Percentiles rank a stretch among this genome's conserved stretches.
phyloP scores from a whole-genome alignment of 1,284 basidiomycete genomes.

The Fistulina hepatica region DNA sequence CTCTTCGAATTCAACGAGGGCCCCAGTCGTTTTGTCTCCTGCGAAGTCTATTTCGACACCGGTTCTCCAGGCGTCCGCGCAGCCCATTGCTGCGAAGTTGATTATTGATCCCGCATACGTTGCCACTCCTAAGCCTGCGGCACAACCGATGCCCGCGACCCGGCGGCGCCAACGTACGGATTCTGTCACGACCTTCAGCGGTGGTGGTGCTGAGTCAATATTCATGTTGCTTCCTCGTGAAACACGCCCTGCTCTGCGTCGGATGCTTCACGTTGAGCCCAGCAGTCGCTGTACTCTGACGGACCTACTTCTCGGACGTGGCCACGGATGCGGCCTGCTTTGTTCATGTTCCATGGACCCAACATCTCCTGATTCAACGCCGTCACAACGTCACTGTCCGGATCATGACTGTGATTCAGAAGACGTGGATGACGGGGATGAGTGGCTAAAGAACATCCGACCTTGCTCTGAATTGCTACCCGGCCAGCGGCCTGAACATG shows the following conservation, averaged over 20 bases:
- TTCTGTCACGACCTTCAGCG: slow-evolving; percentile 66
- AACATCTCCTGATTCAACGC: slow-evolving; percentile 17
- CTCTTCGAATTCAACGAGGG: no score
- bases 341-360: slow-evolving; percentile 54
- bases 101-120: no score
- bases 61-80: no score
- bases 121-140: background rate
- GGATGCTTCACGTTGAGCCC: slow-evolving; percentile 93
- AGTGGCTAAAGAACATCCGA: slow-evolving; percentile 67
- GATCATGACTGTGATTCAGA: slow-evolving; percentile 55
- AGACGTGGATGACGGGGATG: slow-evolving; percentile 64
- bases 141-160: slow-evolving; percentile 5
- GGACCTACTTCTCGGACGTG: slow-evolving; percentile 80
- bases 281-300: slow-evolving; percentile 84
- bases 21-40: no score
- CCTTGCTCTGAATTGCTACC: slow-evolving; percentile 59
- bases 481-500: slow-evolving; percentile 39
- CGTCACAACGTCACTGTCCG: slow-evolving; percentile 31
- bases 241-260: slow-evolving; percentile 75
- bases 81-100: no score
- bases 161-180: slow-evolving; percentile 42
- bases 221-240: slow-evolving; percentile 96
- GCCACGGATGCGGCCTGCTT: slow-evolving; percentile 63
- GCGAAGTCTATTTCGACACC: no score
- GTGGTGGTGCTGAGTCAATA: slow-evolving; percentile 91